Percentiles rank a stretch among this genome's conserved stretches.
phyloP scores from a whole-genome alignment of 257 asterid species.

The Craterostigma plantagineum region DNA sequence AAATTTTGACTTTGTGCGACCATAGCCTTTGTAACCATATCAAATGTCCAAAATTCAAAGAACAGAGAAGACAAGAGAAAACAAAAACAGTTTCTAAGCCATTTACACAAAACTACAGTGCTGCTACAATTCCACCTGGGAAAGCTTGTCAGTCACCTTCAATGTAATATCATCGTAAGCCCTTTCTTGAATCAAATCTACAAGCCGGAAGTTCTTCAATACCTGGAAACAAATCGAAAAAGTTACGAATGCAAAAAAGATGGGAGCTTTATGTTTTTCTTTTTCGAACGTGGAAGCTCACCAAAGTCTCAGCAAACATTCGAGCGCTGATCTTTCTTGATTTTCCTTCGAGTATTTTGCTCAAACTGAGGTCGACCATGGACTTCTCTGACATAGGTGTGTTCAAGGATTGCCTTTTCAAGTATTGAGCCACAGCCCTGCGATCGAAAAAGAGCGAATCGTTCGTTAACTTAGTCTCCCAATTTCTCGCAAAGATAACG shows the following conservation, averaged over 20 bases:
- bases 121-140: slow-evolving; percentile 24
- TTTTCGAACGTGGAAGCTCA: slow-evolving; percentile 10
- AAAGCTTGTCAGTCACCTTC: slow-evolving; percentile 42
- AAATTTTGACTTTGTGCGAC: no score
- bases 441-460: neutral
- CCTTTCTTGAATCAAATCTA: slow-evolving; percentile 38
- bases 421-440: slow-evolving; percentile 80
- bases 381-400: no score
- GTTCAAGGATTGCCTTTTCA: slow-evolving; percentile 31
- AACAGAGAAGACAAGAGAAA: no score
- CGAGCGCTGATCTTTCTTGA: slow-evolving; percentile 7
- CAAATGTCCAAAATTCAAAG: no score
- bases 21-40: no score
- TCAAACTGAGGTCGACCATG: slow-evolving; percentile 13
- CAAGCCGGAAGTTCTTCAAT: slow-evolving; percentile 31
- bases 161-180: slow-evolving; percentile 36
- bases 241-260: no score
- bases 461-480: neutral
- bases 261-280: neutral
- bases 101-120: no score
- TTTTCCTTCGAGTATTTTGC: slow-evolving; percentile 49
- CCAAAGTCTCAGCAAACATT: slow-evolving; percentile 34
- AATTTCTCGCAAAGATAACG: neutral
- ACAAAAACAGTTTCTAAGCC: no score
- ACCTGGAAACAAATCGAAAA: slow-evolving; percentile 27